Base-by-base conservation (phyloP, 1,139 yeast species). In the Taphrina communis region DNA sequence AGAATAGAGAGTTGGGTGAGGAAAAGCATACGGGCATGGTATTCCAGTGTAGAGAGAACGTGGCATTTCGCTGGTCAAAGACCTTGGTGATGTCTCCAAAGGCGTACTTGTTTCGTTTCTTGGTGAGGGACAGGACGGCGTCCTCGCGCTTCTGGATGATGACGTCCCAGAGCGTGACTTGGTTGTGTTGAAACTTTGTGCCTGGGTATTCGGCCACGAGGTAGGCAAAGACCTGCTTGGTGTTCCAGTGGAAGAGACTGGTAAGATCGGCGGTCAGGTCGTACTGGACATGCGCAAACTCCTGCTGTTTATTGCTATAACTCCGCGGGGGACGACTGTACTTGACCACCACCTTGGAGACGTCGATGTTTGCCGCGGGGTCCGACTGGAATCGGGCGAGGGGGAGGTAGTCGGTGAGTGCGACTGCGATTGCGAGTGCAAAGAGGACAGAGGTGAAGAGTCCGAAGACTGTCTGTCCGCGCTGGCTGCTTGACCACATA, bases 221-320 rank as follows among this genome's bases (percentile, higher is more conserved):
- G 75, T 93, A 94, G 5, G 89, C 89, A 77, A 94, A 93, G 25
- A 94, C 86, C 78, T 94, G 99, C 76, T 94, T 94, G 12, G 99
- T 94, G 79, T 94, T 94, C 97, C 98, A 94, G 78, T 90, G 92
- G 84, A 93, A 93, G 69, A 94, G 82, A 0, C 92, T 87, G 0
- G 89, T 77, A 74, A 94, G 77, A 74, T 88, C 91, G 1, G 84
- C 65, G 19, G 65, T 63, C 70, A 94, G 80, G 76, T 91, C 97
- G 76, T 93, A 92, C 19, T 80, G 80, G 57, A 92, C 78, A 75
- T 85, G 85, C 69, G 89, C 84, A 76, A 92, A 92, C 75, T 94
- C 97, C 79, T 90, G 93, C 58, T 92, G 88, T 72, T 84, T 84
- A 60, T 89, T 85, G 71, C 84, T 83, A 2, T 80, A 79, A 1